Evolutionary conservation across 2,329 filamentous ascomycete genomes (phyloP), one percentile per base, ranked within the genome.

Genomic region (Phialemoniopsis sp.): DNA sequence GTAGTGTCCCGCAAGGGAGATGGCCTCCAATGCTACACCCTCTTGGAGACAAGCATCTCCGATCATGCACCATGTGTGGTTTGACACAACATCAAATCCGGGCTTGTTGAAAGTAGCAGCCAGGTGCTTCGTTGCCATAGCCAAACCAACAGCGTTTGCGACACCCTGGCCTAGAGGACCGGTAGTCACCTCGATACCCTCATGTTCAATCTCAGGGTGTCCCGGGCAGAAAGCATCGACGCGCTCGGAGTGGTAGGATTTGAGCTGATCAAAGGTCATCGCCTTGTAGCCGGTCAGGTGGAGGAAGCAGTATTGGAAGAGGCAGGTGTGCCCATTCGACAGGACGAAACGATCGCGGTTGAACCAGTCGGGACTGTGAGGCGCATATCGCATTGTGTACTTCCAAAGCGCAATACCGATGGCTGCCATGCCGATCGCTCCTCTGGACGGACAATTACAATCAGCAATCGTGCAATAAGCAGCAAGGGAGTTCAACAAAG

Each of bases 311-410:
- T 77, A 76, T 40, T 72, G 67, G 45, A 71, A 74, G 13, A 76
- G 54, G 42, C 69, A 72, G 2, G 68, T 63, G 44, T 76, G 72
- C 1, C 68, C 77, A 44, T 81, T 80, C 5, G 73, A 79, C 3
- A 81, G 62, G 1, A 80, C 68, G 46, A 81, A 80, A 16, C 77
- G 66, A 48, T 81, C 77, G 9, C 77, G 62, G 52, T 80, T 76
- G 59, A 80, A 78, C 48, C 60, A 80, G 26, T 66, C 55, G 6
- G 72, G 67, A 5, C 64, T 70, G 6, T 66, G 57, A 1, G 78
- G 76, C 2, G 72, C 65, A 45, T 78, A 82, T 21, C 64, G 64
- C 78, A 82, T 81, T 4, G 64, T 63, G 51, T 82, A 75, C 48
- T 76, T 80, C 66, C 68, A 82, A 4, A 82, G 54, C 0, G 60